Base-by-base conservation (phyloP, 495 filamentous ascomycete genomes). In the Aspergillus leporis region DNA sequence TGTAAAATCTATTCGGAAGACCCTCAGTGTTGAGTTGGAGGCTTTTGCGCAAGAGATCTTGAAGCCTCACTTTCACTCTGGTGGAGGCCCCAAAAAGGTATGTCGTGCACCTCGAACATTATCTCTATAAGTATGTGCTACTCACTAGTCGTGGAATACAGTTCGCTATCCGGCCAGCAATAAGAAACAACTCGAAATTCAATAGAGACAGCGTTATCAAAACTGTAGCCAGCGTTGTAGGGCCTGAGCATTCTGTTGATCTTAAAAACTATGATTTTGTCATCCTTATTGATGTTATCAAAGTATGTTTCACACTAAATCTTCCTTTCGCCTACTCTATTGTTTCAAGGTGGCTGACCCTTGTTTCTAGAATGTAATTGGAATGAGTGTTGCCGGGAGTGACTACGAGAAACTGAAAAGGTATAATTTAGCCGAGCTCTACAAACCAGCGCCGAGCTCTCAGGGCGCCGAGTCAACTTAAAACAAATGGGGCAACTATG, bases 121-220 rank as follows among this genome's bases (percentile, higher is more conserved):
- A 25, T 40, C 22, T 54, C 9, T n/a, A 52, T 51, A 19, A 36
- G 19, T 50, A 56, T 56, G n/a, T 45, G 38, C 34, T 30, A 30
- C 23, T 41, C 58, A 45, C 59, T 30, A 45, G 23, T 40, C 30
- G 46, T 16, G 18, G 19, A 43, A 18, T 45, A 34, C 65, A 96
- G 90, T 98, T 91, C 66, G 94, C 94, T 21, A 97, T 99, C 59
- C 89, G 93, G 8, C 89, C 92, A 36, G 87, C 83, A 4, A 81
- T 93, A 45, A 85, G 95, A 55, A 89, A 91, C 67, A 89, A 96
- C 65, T 85, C 80, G 48, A 83, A 81, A 13, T 81, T 97, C 58
- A 89, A 83, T 61, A 79, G 94, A 46, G 86, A 91, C 58, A 67
- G 70, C 5, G 75, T 98, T 47, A 98, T 99, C 70, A 85, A 89